A percentile compares a stretch with the other conserved stretches of the same genome.
These are phyloP conservation scores for Coprinopsis strossmayeri DNA, from an alignment of 768 basidiomycete genomes.

Conservation along the genomic window DNA sequence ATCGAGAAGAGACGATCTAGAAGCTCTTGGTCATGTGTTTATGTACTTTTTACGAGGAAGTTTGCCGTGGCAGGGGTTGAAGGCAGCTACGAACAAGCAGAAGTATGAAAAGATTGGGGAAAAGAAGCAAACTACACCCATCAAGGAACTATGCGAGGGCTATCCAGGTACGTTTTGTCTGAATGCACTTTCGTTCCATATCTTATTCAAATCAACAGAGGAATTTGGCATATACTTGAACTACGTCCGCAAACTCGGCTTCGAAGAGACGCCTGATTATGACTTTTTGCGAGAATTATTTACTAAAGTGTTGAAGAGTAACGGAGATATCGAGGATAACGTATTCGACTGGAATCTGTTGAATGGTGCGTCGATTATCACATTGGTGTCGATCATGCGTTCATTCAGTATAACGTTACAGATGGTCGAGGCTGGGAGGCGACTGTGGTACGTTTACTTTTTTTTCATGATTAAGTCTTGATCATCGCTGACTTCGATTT, in stretches of 20 bases:
- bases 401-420: constrained; percentile 20
- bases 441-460: constrained; percentile 47
- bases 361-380: constrained; percentile 48
- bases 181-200: background rate
- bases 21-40: constrained; percentile 99
- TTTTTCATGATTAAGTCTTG: background rate
- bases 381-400: constrained; percentile 1
- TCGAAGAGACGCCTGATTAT: constrained; percentile 98
- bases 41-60: constrained; percentile 99
- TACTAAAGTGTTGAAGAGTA: constrained; percentile 87
- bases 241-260: constrained; percentile 97
- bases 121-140: constrained; percentile 98
- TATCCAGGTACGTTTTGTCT: constrained; percentile 66
- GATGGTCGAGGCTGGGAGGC: constrained; percentile 95
- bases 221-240: constrained; percentile 98
- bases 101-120: constrained; percentile 99
- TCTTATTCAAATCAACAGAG: constrained; percentile 44
- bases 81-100: constrained; percentile 99
- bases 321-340: constrained; percentile 86
- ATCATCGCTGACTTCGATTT: constrained; percentile 6
- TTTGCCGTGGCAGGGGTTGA: constrained; percentile 97
- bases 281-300: constrained; percentile 96
- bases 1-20: constrained; percentile 92
- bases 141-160: constrained; percentile 94
- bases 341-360: constrained; percentile 95